Base-by-base conservation (phyloP, 1,284 basidiomycete species). In the Quambalaria eucalypti region DNA sequence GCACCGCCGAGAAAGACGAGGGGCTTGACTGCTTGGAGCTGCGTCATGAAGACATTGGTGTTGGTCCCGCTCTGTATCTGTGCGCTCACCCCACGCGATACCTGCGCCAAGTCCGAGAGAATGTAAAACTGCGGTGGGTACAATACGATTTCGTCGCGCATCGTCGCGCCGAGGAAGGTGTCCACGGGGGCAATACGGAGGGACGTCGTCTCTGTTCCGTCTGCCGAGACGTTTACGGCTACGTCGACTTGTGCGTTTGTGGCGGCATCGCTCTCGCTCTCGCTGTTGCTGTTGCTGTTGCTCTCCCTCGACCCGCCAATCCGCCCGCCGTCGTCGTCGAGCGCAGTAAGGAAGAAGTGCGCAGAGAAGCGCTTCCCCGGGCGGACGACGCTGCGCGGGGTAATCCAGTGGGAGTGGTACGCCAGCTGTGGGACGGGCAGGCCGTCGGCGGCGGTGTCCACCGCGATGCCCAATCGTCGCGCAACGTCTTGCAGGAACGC, bases 321-420 rank as follows among this genome's bases (percentile, higher is more conserved):
- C n/a, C n/a, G n/a, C n/a, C n/a, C n/a, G 4, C 16, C 16, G 25
- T 19, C 21, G 2, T 38, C 51, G 36, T 71, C 69, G 33, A 71
- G 60, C 0, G 61, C 52, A 10, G 69, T 71, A 48, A 71, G 53
- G 54, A 69, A 68, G 33, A 71, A 71, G 53, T 70, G 69, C 3
- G 69, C 64, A 38, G 70, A 66, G 59, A 71, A 71, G 16, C 69
- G 61, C 38, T 71, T 71, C 2, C 64, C 68, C 0, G 69, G 69
- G 2, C 69, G 56, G 4, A 69, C 63, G 28, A 71, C 61, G 30
- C 62, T 49, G n/a, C 62, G 48, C 0, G 69, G 69, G 12, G 69
- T 71, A 52, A 71, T 62, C 69, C 69, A 71, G 56, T 69, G 64
- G 21, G 64, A 64, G 48, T 68, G 56, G 51, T 69, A 65, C 0